phyloP scores from a whole-genome alignment of 768 basidiomycete species.

The Lentinus tigrinus region DNA sequence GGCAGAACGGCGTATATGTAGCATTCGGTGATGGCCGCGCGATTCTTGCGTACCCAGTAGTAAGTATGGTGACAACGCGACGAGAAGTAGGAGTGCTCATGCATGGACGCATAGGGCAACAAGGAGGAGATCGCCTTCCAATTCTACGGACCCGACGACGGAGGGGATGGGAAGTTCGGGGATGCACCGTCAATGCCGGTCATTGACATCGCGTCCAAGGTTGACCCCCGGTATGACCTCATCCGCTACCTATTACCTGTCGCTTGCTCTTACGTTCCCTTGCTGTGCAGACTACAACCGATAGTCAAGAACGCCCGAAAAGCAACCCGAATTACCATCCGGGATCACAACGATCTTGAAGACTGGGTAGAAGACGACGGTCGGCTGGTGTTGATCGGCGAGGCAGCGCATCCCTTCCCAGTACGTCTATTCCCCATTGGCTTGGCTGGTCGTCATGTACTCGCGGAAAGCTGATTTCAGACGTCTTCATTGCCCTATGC shows the following conservation, averaged over 20 bases:
- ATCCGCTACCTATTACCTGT: neutral
- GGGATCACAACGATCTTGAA: constrained; percentile 24
- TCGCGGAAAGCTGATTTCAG: neutral
- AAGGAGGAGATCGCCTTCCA: constrained; percentile 3
- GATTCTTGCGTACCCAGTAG: constrained; percentile 9
- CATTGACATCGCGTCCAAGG: neutral
- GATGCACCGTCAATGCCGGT: constrained; percentile 8
- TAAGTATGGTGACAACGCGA: neutral
- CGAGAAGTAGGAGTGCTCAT: neutral
- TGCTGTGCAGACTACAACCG: constrained; percentile 9
- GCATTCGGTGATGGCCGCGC: constrained; percentile 8
- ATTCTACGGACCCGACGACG: constrained; percentile 11
- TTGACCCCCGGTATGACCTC: neutral
- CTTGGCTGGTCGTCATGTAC: neutral
- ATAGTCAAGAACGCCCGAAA: constrained; percentile 2
- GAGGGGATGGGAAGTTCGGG: neutral
- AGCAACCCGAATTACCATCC: constrained; percentile 21
- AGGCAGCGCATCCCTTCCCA: constrained; percentile 38
- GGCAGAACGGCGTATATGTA: constrained; percentile 7
- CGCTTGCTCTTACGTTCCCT: neutral
- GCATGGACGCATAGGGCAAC: neutral
- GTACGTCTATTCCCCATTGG: constrained; percentile 16
- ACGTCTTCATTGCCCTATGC: constrained; percentile 8
- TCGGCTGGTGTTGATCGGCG: constrained; percentile 33
- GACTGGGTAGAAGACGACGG: constrained; percentile 34